Evolutionary conservation across 768 basidiomycete species (phyloP).

Genomic region (Termitomyces heimii): DNA sequence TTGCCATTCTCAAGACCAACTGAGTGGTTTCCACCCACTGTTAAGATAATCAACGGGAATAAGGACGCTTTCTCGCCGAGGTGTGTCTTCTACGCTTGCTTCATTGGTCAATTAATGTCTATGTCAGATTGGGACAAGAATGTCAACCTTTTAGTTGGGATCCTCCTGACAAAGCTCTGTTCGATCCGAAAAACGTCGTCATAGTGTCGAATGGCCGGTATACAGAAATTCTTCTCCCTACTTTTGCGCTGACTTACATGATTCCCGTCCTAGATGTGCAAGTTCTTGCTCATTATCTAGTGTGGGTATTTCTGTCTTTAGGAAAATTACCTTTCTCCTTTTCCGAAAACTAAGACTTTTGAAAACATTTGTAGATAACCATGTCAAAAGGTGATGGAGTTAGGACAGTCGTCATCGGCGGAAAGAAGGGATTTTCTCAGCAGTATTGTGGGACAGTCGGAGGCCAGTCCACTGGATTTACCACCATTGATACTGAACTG

Average conservation of each 20-base stretch:
- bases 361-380: constrained; percentile 37
- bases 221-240: neutral
- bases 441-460: constrained; percentile 62
- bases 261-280: constrained; percentile 28
- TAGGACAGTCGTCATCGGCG: constrained; percentile 50
- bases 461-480: constrained; percentile 53
- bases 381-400: constrained; percentile 56
- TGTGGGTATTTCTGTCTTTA: constrained; percentile 17
- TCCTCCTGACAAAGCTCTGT: constrained; percentile 39
- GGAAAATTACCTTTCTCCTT: neutral
- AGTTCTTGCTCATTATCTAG: constrained; percentile 44
- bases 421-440: constrained; percentile 39
- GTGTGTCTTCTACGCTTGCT: constrained; percentile 15
- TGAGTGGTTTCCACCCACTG: constrained; percentile 41
- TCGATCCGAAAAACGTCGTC: constrained; percentile 40
- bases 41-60: constrained; percentile 39
- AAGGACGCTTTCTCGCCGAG: constrained; percentile 46
- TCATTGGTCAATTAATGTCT: neutral
- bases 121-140: constrained; percentile 38
- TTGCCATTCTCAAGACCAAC: constrained; percentile 30
- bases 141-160: constrained; percentile 28
- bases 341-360: neutral
- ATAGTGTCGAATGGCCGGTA: constrained; percentile 53
- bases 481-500: constrained; percentile 54
- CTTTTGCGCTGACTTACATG: neutral